Evolutionary conservation across 352 stramenopile species (phyloP), one percentile per base, ranked within the genome.

Genomic region (Peronospora destructor): DNA sequence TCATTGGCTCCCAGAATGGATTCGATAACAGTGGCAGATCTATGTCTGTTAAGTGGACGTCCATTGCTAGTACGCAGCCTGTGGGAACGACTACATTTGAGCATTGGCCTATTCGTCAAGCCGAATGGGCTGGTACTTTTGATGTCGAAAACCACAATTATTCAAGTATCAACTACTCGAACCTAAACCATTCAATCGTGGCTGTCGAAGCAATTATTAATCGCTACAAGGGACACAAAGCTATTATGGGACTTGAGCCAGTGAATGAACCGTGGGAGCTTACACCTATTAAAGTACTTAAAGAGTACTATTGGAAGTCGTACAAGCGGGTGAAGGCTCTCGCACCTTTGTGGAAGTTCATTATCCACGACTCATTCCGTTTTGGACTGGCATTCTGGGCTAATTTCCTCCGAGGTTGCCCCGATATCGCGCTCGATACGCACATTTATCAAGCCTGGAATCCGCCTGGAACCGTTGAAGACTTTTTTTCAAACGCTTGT

Each of bases 241-340:
- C 85, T 12, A 84, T 98, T 8, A 72, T 97, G 7, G 94, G 91
- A 11, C 45, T 98, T 19, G 85, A 98, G 53, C 91, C 92, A 6
- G 88, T 98, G 42, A 98, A 98, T 60, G 94, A 98, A 58, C 94
- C 94, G 16, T 98, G 92, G 92, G 85, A 98, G 64, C 81, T 96
- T 37, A 98, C 92, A 34, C 92, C 92, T 0, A 88, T 98, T 37
- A 49, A 94, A 6, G 71, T 89, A 25, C 68, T 98, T 37, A 97
- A 97, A 59, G 61, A 92, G 21, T 98, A 97, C 67, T 98, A 98
- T 76, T 98, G 91, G 92, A 94, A 97, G 70, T 89, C 85, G 38
- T 98, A 98, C 71, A 89, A 97, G 57, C 90, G 93, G 39, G 78
- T 97, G 16, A 96, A 97, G 63, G 73, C 66, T 42, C 66, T 91